These are phyloP conservation scores for Ettlia oleoabundans DNA, from an alignment of 139 green algal species.

Conservation along the genomic window DNA sequence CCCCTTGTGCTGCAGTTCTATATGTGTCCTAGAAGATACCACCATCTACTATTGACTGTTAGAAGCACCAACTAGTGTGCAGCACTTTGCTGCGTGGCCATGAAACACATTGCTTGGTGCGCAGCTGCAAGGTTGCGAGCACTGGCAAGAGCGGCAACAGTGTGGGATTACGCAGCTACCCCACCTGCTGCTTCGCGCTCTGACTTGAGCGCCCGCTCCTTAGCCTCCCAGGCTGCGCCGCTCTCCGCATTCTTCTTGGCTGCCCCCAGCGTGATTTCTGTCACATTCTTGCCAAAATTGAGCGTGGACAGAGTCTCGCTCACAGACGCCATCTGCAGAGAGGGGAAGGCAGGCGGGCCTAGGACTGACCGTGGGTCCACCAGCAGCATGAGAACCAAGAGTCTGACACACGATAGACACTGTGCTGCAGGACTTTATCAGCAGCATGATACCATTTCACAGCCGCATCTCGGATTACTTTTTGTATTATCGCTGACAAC, in stretches of 20 bases:
- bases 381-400: too few relatives aligned
- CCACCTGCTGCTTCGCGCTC: conserved; percentile 24
- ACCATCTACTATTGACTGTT: background rate
- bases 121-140: too few relatives aligned
- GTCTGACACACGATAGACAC: too few relatives aligned
- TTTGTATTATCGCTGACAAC: too few relatives aligned
- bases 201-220: conserved; percentile 43
- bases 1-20: too few relatives aligned
- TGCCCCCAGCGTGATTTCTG: conserved; percentile 87
- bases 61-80: background rate
- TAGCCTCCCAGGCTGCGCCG: conserved; percentile 67
- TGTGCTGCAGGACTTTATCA: too few relatives aligned
- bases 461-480: too few relatives aligned
- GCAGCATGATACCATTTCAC: too few relatives aligned
- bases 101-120: too few relatives aligned
- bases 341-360: background rate
- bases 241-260: conserved; percentile 72
- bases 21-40: background rate
- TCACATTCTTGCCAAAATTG: conserved; percentile 86
- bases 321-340: conserved; percentile 54
- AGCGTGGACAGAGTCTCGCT: conserved; percentile 86
- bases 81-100: too few relatives aligned
- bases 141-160: too few relatives aligned
- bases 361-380: too few relatives aligned
- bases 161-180: background rate